These are phyloP conservation scores for Coemansia sp. DNA, from an alignment of 192 early-diverging fungal species.

Conservation along the genomic window DNA sequence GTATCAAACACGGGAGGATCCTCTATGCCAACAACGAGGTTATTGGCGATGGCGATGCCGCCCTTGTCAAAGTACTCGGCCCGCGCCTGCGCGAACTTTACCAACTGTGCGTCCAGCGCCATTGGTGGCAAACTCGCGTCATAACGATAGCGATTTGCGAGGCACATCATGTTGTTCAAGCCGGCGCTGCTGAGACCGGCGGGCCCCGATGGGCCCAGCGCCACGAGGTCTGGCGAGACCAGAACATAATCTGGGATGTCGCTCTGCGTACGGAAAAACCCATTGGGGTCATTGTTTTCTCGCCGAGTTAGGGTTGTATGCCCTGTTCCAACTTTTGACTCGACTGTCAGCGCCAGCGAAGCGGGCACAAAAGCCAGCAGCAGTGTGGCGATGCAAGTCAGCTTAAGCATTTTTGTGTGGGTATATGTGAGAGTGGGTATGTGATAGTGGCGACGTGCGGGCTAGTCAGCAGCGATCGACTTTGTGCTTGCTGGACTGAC, in stretches of 20 bases:
- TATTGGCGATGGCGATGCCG: slow-evolving; percentile 4
- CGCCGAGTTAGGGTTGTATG: not conserved
- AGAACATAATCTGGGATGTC: slow-evolving; percentile 44
- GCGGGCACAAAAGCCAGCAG: slow-evolving; percentile 1
- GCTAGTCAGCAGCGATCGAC: not conserved
- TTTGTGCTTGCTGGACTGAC: not conserved
- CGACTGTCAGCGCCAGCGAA: not conserved
- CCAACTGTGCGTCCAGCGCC: slow-evolving; percentile 36
- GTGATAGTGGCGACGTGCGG: not conserved
- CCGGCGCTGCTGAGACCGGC: slow-evolving; percentile 18
- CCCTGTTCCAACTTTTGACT: not conserved
- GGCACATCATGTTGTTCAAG: slow-evolving; percentile 46
- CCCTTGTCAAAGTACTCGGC: slow-evolving; percentile 24
- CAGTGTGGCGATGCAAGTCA: not conserved
- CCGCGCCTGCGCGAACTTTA: slow-evolving; percentile 39
- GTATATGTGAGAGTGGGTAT: not conserved
- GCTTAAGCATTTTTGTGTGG: not conserved
- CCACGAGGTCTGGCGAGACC: slow-evolving; percentile 48
- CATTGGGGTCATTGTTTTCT: not conserved
- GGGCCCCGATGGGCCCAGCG: slow-evolving; percentile 26
- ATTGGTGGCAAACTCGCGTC: slow-evolving; percentile 18
- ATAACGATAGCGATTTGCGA: slow-evolving; percentile 37
- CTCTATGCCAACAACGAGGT: not conserved
- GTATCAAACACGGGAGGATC: slow-evolving; percentile 19
- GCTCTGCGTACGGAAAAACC: not conserved